Evolutionary conservation across 2,329 filamentous ascomycete species (phyloP).

Genomic region (Dendryphion nanum): DNA sequence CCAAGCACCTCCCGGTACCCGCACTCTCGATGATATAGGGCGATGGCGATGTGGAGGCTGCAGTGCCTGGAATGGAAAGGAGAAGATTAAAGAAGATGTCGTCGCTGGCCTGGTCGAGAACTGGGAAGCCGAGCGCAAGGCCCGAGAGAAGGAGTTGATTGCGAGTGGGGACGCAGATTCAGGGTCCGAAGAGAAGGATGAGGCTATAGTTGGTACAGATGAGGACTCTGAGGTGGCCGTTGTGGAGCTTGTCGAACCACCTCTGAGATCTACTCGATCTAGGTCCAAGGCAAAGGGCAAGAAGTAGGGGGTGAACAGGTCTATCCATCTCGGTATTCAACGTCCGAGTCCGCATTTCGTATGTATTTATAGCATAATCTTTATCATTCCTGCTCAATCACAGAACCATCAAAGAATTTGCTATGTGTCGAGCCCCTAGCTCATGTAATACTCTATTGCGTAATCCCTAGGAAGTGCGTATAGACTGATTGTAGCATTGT

Average conservation of each 20-base stretch:
- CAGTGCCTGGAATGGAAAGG: slow-evolving; percentile 74
- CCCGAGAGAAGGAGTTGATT: slow-evolving; percentile 13
- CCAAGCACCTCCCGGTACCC: slow-evolving; percentile 86
- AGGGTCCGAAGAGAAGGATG: slow-evolving; percentile 24
- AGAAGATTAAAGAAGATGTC: slow-evolving; percentile 72
- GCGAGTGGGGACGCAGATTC: slow-evolving; percentile 10
- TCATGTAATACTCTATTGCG: no score
- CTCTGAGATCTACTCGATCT: slow-evolving; percentile 16
- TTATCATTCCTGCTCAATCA: no score
- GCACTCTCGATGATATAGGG: slow-evolving; percentile 74
- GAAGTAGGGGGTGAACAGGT: not conserved
- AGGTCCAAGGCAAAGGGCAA: slow-evolving; percentile 41
- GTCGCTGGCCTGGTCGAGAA: slow-evolving; percentile 32
- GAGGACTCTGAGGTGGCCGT: slow-evolving; percentile 20
- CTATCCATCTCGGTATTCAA: not conserved
- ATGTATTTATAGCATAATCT: no score
- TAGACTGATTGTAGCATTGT: no score
- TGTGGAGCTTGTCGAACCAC: no score
- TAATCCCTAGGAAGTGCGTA: no score
- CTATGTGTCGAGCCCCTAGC: no score
- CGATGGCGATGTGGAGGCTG: slow-evolving; percentile 89
- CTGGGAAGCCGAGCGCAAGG: slow-evolving; percentile 54
- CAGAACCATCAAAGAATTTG: no score
- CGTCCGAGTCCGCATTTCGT: not conserved
- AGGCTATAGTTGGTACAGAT: slow-evolving; percentile 16